Base-by-base conservation (phyloP, 331 rosid genomes). In the Pyrus hybrid region DNA sequence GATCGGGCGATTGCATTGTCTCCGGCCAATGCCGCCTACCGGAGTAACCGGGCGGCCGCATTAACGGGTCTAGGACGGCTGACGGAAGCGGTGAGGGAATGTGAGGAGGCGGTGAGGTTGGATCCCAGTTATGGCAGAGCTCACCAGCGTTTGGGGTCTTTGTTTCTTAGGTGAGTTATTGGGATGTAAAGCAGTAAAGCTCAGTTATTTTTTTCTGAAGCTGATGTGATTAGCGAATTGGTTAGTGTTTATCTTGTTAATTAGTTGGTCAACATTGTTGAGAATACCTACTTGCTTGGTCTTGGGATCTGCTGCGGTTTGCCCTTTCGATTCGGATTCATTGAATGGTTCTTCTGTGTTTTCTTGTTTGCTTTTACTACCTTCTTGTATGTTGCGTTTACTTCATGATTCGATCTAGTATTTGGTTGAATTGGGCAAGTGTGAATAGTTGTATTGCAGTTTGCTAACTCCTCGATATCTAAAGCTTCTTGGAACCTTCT, bases 21-120 rank as follows among this genome's bases (percentile, higher is more conserved):
- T 1, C 97, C 99, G 13, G 83, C 60, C 22, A 94, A 92, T 73
- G 90, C 91, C 0, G 89, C 97, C 0, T 90, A 84, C 71, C 88
- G 99, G 79, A 82, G 96, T 70, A 94, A 94, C 83, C 91, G 99
- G 16, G 99, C 97, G 0, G 99, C 99, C 10, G 99, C 99, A 28
- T 75, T 94, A 82, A 92, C 92, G 0, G 89, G 90, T 4, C 84
- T 92, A 10, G 88, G 93, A 11, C 80, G 97, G 76, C 72, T 94
- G 8, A 78, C 57, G 33, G 97, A 92, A 85, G 97, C 99, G 0
- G 89, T 94, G 77, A 81, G 74, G 79, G 99, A 90, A 78, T 91
- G 99, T 35, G 91, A 90, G 72, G 97, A 88, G 86, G 97, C 97
- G 1, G 87, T 90, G 74, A 88, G 86, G 83, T 89, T 94, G 85